These are phyloP conservation scores for Penicillium sp. DNA, from an alignment of 2,329 filamentous ascomycete species.

Conservation along the genomic window DNA sequence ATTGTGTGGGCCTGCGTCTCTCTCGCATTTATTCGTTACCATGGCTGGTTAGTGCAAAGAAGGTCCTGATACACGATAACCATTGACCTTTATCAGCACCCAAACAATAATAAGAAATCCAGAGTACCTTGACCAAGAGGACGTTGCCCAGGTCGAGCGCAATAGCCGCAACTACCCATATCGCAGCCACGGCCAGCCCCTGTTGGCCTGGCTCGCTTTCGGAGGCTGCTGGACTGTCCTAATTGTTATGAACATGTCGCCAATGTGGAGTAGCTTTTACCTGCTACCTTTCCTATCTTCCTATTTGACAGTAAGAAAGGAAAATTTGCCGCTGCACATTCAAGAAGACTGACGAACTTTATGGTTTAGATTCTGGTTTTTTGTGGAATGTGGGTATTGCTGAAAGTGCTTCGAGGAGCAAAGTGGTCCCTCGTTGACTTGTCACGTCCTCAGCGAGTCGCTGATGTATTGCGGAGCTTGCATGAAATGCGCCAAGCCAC, in stretches of 20 bases:
- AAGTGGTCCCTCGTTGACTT: constrained; percentile 1
- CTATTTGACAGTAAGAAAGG: constrained; percentile 39
- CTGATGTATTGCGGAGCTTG: neutral
- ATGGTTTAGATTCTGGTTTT: neutral
- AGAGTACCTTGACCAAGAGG: constrained; percentile 4
- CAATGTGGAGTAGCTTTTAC: constrained; percentile 39
- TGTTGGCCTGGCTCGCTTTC: constrained; percentile 38
- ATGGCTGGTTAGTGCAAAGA: constrained; percentile 30
- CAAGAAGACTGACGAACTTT: neutral
- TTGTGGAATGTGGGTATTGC: neutral
- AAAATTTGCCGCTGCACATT: neutral
- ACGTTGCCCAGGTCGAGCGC: neutral
- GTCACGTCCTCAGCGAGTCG: neutral
- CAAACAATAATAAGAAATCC: neutral
- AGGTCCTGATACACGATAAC: neutral
- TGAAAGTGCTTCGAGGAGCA: neutral
- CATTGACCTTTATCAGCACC: neutral
- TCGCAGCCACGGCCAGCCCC: constrained; percentile 40
- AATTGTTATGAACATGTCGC: constrained; percentile 34
- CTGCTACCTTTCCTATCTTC: constrained; percentile 39
- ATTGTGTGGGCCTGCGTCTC: constrained; percentile 47
- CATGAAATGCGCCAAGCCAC: neutral
- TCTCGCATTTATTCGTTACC: constrained; percentile 43
- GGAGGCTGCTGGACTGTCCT: constrained; percentile 39
- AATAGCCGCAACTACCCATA: constrained; percentile 38